Base-by-base conservation (phyloP, 257 asterid species). In the Scutellaria minor region DNA sequence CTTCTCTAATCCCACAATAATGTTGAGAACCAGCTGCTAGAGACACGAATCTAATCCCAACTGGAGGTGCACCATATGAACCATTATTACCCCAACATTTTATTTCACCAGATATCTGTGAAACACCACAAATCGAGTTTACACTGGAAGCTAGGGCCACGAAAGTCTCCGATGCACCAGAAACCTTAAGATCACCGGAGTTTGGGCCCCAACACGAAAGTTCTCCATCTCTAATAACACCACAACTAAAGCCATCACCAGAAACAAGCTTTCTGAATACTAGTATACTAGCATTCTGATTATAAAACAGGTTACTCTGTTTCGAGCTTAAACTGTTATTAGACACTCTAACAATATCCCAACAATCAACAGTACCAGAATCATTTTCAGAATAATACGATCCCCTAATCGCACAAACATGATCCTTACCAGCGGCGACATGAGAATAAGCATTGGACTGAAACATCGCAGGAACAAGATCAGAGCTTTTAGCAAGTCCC, bases 1-100 rank as follows among this genome's bases (percentile, higher is more conserved):
- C 95, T 73, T 85, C 92, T 68, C 98, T 79, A 71, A 94, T 89
- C 65, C 99, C 98, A 70, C 99, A 94, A 50, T 84, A 94, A 83
- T 94, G 96, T 31, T 62, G 79, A 2, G 69, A 81, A 1, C 98
- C 97, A 6, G 98, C 96, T 0, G 99, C 80, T 54, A 91, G 47
- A 0, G 91, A 80, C 45, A 88, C 96, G n/a, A 94, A 78, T 59
- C 82, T 80, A 6, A 83, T 80, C 55, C 90, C 93, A 2, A 20
- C 12, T 0, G 98, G 96, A 48, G 84, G 88, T 48, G 2, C 64
- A 4, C 35, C 72, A 37, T 52, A 80, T 0, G 91, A 79, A 37
- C 61, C 64, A 7, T 64, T 84, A 15, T 47, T 51, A 4, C 97
- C 97, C 98, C 97, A 94, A 70, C 99, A 91, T 76, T 88, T 85